A percentile compares a stretch with the other conserved stretches of the same genome.
Evolutionary conservation across 331 rosid genomes (phyloP).

Genomic region (Prunus yedoensis): DNA sequence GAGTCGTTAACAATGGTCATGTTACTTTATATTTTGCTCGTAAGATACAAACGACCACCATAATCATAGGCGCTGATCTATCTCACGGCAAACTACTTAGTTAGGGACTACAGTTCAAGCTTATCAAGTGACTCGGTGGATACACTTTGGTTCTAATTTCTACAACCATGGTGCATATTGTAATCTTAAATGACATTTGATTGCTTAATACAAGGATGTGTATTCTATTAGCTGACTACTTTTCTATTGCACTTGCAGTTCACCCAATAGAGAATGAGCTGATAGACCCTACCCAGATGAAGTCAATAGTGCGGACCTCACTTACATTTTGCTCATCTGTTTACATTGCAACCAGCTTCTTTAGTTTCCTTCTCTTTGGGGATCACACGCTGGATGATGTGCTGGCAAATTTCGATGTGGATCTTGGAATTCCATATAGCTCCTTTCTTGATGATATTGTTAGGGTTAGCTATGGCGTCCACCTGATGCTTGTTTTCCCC

Average conservation of each 20-base stretch:
- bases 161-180: not conserved
- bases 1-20: not conserved
- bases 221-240: not conserved
- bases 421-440: slow-evolving; percentile 66
- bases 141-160: not conserved
- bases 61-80: not conserved
- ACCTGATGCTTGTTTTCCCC: slow-evolving; percentile 76
- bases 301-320: slow-evolving; percentile 48
- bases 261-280: slow-evolving; percentile 68
- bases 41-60: not conserved
- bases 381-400: slow-evolving; percentile 66
- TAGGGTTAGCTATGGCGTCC: slow-evolving; percentile 73
- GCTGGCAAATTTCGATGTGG: slow-evolving; percentile 73
- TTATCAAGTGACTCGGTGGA: not conserved
- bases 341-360: slow-evolving; percentile 60
- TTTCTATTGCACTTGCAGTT: slow-evolving; percentile 41
- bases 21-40: not conserved
- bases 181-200: not conserved
- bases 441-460: slow-evolving; percentile 62
- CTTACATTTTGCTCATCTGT: slow-evolving; percentile 52
- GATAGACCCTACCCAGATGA: slow-evolving; percentile 51
- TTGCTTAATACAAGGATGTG: not conserved
- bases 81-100: not conserved
- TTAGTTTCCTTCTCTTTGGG: slow-evolving; percentile 62
- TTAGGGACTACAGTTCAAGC: not conserved